These are phyloP conservation scores for Murraya paniculata DNA, from an alignment of 345 rosid genomes.

Conservation along the genomic window DNA sequence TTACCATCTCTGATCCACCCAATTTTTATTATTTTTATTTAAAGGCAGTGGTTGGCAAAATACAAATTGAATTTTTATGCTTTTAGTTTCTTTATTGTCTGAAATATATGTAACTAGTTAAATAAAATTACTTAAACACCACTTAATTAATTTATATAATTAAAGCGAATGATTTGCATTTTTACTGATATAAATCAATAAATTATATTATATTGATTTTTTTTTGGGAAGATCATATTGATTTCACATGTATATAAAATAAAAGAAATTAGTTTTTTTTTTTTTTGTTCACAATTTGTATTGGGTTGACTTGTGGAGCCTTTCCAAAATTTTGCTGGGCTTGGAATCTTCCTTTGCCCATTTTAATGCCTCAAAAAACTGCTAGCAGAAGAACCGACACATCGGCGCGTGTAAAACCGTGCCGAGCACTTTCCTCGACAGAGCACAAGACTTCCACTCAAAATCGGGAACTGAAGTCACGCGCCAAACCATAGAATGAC, in stretches of 20 bases:
- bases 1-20: fast-evolving
- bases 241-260: background rate
- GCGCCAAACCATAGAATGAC: background rate
- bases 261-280: background rate
- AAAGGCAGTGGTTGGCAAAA: too few relatives aligned
- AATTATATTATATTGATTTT: too few relatives aligned
- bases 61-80: too few relatives aligned
- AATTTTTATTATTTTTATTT: too few relatives aligned
- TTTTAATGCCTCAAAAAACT: background rate
- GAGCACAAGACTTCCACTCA: background rate
- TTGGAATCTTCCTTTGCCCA: background rate
- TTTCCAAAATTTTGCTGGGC: background rate
- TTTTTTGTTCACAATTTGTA: background rate
- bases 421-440: background rate
- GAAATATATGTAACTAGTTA: too few relatives aligned
- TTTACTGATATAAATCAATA: too few relatives aligned
- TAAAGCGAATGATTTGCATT: too few relatives aligned
- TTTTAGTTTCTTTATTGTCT: too few relatives aligned
- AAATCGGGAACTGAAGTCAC: slow-evolving; percentile 1
- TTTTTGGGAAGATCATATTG: too few relatives aligned
- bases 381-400: background rate
- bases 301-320: background rate
- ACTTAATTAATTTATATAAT: too few relatives aligned
- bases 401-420: slow-evolving; percentile 12
- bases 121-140: too few relatives aligned